These are phyloP conservation scores for Alternaria panax DNA, from an alignment of 2,329 filamentous ascomycete species.

Conservation along the genomic window DNA sequence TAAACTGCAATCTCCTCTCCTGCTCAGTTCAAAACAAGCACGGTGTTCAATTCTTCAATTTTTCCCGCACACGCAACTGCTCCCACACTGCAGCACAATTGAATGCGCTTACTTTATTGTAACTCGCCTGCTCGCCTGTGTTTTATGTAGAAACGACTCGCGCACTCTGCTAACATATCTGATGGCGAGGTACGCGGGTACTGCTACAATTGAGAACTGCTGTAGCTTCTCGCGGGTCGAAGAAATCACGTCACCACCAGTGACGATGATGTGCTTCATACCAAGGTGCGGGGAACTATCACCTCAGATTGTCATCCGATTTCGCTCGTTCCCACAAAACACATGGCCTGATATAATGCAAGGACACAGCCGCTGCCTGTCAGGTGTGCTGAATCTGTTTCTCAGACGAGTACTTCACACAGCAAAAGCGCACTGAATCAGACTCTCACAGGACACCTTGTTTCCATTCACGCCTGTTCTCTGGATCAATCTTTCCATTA, in stretches of 20 bases:
- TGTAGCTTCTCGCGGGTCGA: background rate
- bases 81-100: too few species aligned
- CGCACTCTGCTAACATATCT: background rate
- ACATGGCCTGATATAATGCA: background rate
- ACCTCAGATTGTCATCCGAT: background rate
- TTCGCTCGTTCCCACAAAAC: background rate
- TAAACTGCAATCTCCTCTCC: too few species aligned
- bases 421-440: background rate
- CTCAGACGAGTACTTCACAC: background rate
- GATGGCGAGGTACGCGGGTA: background rate
- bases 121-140: too few species aligned
- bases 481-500: background rate
- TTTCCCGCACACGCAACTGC: too few species aligned
- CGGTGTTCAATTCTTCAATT: too few species aligned
- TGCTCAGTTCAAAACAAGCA: too few species aligned
- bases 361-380: background rate
- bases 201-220: background rate
- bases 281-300: background rate
- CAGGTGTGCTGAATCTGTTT: background rate
- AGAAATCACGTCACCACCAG: background rate
- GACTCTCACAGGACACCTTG: background rate
- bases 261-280: background rate
- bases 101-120: too few species aligned
- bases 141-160: too few species aligned
- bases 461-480: background rate